A percentile compares a stretch with the other conserved stretches of the same genome.
These are phyloP conservation scores for Aspergillus hiratsukae DNA, from an alignment of 2,329 filamentous ascomycete species.

Conservation along the genomic window DNA sequence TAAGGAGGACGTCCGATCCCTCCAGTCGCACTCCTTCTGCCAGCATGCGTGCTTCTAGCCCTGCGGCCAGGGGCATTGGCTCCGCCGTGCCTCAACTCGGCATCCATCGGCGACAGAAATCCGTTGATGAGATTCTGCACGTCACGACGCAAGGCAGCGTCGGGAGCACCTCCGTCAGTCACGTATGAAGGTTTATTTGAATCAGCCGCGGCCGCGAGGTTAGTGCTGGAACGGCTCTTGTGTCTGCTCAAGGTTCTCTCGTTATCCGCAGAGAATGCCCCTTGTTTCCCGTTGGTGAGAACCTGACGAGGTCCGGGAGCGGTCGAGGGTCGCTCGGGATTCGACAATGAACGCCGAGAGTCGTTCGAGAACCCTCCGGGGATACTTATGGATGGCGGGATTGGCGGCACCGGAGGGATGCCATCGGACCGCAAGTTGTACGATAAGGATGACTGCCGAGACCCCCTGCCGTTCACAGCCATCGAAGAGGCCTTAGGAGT, in stretches of 20 bases:
- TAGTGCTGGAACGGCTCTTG: constrained; percentile 32
- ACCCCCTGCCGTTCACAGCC: constrained; percentile 14
- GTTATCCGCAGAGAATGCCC: constrained; percentile 13
- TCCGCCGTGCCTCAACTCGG: constrained; percentile 13
- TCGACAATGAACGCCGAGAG: constrained; percentile 28
- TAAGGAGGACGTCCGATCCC: constrained; percentile 34
- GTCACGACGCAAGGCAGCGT: constrained; percentile 25
- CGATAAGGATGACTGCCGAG: constrained; percentile 4
- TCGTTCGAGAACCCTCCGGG: constrained; percentile 41
- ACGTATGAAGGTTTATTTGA: constrained; percentile 12
- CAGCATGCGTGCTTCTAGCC: constrained; percentile 8
- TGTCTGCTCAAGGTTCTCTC: constrained; percentile 28
- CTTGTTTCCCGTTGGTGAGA: constrained; percentile 19
- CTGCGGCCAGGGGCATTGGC: constrained; percentile 4
- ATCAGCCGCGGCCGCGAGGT: constrained; percentile 18
- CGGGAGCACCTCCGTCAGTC: constrained; percentile 15
- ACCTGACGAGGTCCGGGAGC: constrained; percentile 23
- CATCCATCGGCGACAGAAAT: constrained; percentile 27
- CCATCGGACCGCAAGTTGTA: constrained; percentile 21
- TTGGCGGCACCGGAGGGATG: constrained; percentile 45
- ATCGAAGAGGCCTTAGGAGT: constrained; percentile 28
- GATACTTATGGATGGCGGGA: constrained; percentile 38
- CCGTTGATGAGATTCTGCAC: constrained; percentile 35
- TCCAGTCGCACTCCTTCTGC: constrained; percentile 22
- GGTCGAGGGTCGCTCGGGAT: constrained; percentile 28